Base-by-base conservation (phyloP, 345 rosid species). In the Eutrema yunnanense region DNA sequence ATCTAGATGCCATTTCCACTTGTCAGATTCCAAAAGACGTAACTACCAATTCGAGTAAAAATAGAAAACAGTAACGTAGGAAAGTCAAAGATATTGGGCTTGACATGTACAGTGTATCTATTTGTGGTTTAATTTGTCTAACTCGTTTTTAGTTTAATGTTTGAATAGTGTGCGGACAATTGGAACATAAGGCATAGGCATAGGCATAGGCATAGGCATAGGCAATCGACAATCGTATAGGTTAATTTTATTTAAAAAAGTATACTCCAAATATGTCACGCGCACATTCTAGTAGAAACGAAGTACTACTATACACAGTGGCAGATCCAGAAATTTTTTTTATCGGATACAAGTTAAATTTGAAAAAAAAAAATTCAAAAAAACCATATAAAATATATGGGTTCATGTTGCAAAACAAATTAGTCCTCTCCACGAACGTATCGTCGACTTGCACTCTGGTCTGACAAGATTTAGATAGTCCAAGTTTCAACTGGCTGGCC, bases 1-100 rank as follows among this genome's bases (percentile, higher is more conserved):
- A 49, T 49, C 29, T 42, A 65, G 49, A 14, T 64, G 33, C 65
- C 19, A 54, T 75, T 40, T 69, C 52, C 52, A 69, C 16, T 42
- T 42, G 62, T 67, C 62, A 74, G 69, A 60, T 63, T 56, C 66
- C 66, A 22, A 47, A 76, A 69, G 72, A 70, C 61, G 53, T 30
- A 48, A 70, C 13, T 60, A 63, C 70, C 44, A 53, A 62, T 70
- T 76, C 33, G 36, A 62, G 74, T 69, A 53, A 69, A 63, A 6
- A 37, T 46, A 75, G 52, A 12, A 53, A 43, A 40, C 53, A 32
- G 67, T 56, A 70, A 55, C 48, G 26, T 70, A 49, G 61, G 54
- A 62, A 62, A 62, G 75, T 63, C 75, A 69, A 22, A 22, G 11
- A 9, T n/a, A 55, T 54, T 44, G 44, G 70, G 44, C 13, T 67